These are phyloP conservation scores for Pisolithus marmoratus DNA, from an alignment of 768 basidiomycete genomes.

Conservation along the genomic window DNA sequence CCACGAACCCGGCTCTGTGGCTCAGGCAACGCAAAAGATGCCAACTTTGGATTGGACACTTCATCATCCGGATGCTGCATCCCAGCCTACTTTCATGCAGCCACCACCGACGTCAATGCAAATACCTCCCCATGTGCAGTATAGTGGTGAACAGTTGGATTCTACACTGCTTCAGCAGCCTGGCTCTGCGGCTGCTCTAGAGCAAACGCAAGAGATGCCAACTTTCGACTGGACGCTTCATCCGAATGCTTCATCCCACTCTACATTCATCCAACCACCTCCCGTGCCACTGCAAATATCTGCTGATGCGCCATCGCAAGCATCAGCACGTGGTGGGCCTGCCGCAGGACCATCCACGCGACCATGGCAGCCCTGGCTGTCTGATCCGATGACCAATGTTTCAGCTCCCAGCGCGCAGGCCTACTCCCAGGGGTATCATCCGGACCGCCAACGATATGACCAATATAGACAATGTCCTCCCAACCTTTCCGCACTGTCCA, in stretches of 20 bases:
- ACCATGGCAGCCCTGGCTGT: not conserved
- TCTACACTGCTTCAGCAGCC: not conserved
- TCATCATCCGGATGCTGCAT: not conserved
- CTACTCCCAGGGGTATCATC: not conserved
- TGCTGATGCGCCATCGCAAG: not conserved
- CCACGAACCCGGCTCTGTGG: not conserved
- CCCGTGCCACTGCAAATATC: not conserved
- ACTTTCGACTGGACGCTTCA: not conserved
- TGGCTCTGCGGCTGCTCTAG: not conserved
- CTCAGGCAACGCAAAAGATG: too few relatives aligned
- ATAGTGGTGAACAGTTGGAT: not conserved
- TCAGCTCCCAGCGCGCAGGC: not conserved
- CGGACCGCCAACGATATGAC: not conserved
- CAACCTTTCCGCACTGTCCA: not conserved
- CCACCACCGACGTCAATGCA: not conserved
- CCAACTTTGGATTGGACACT: not conserved
- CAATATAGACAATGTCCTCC: not conserved
- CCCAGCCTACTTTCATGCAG: not conserved
- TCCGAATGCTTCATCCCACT: not conserved
- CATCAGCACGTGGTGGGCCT: not conserved
- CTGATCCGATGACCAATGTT: not conserved
- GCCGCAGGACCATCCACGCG: not conserved
- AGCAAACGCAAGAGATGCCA: not conserved
- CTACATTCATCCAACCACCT: not conserved
- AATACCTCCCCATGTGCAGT: not conserved